phyloP scores from a whole-genome alignment of 169 alveolate species.

The Ichthyophthirius multifiliis region DNA sequence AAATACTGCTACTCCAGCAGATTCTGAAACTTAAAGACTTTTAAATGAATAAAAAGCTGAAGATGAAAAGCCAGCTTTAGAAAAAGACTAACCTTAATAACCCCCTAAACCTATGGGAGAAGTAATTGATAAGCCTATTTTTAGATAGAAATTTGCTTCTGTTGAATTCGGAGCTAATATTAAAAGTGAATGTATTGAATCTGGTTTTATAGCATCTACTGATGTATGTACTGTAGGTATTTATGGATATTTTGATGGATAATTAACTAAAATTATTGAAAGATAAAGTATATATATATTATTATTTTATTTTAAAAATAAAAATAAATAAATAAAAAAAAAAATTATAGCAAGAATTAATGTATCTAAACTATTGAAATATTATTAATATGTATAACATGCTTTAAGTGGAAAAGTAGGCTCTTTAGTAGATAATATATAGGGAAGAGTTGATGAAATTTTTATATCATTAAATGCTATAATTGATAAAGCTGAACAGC shows the following conservation, averaged over 20 bases:
- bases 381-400: background rate
- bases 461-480: background rate
- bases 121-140: background rate
- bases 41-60: too few relatives aligned
- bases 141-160: background rate
- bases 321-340: background rate
- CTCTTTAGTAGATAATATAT: background rate
- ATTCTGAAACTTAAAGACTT: too few relatives aligned
- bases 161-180: constrained; percentile 1
- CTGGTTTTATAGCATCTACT: background rate
- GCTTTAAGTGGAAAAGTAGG: background rate
- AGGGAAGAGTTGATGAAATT: background rate
- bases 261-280: background rate
- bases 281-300: background rate
- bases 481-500: background rate
- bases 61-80: too few relatives aligned
- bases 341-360: background rate
- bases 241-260: background rate
- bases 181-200: background rate
- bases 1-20: too few relatives aligned
- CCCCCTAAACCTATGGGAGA: too few relatives aligned
- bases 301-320: background rate
- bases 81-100: too few relatives aligned
- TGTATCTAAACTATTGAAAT: background rate
- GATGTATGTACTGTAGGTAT: background rate